phyloP scores from a whole-genome alignment of 805 yeast genomes.

The Tetrapisispora iriomotensis region DNA sequence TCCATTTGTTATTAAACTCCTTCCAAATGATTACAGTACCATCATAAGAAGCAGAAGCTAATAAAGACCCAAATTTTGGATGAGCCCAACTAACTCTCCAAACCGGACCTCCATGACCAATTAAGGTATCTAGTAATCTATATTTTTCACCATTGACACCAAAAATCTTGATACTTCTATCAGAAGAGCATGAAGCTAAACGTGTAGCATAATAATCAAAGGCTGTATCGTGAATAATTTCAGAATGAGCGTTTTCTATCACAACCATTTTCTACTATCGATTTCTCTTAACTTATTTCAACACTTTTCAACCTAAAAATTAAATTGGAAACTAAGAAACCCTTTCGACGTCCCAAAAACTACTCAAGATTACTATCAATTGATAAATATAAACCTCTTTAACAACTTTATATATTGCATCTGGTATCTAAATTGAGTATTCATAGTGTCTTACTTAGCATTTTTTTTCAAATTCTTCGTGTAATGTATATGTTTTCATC shows the following conservation, averaged over 20 bases:
- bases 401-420: too few species aligned
- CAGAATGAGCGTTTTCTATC: slow-evolving; percentile 44
- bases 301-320: too few species aligned
- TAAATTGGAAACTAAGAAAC: too few species aligned
- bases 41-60: slow-evolving; percentile 87
- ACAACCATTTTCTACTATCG: slow-evolving; percentile 31
- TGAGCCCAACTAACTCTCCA: slow-evolving; percentile 98
- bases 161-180: slow-evolving; percentile 80
- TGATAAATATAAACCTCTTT: too few species aligned
- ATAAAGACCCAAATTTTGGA: slow-evolving; percentile 84
- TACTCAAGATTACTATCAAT: too few species aligned
- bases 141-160: slow-evolving; percentile 77
- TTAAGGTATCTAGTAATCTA: slow-evolving; percentile 65
- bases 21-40: slow-evolving; percentile 89
- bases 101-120: slow-evolving; percentile 92
- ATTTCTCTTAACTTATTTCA: too few species aligned
- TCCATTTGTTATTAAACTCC: slow-evolving; percentile 79
- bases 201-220: slow-evolving; percentile 90
- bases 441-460: too few species aligned
- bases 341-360: too few species aligned
- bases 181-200: slow-evolving; percentile 87
- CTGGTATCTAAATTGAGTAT: too few species aligned
- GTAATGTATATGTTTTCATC: too few species aligned
- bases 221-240: slow-evolving; percentile 86
- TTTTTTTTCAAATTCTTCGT: too few species aligned